Evolutionary conservation across 768 basidiomycete species (phyloP).

Genomic region (Cubamyces lactineus): DNA sequence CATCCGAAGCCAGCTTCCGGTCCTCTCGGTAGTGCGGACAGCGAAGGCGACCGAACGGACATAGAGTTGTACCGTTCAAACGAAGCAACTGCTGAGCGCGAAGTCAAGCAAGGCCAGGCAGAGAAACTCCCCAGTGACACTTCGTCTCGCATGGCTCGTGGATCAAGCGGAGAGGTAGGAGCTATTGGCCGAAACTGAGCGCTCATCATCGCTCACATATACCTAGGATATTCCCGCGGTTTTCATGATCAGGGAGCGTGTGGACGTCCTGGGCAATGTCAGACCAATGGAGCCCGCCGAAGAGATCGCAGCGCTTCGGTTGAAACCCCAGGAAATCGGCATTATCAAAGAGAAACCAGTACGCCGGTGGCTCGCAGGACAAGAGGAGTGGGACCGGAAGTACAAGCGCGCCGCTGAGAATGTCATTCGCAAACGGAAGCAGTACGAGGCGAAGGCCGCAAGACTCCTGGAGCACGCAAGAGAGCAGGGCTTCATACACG

Average conservation of each 20-base stretch:
- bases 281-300: slow-evolving; percentile 65
- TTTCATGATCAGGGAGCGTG: slow-evolving; percentile 72
- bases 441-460: slow-evolving; percentile 49
- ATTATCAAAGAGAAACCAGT: slow-evolving; percentile 75
- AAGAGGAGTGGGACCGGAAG: slow-evolving; percentile 62
- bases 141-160: neutral
- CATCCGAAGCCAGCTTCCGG: neutral
- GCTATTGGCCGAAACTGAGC: neutral
- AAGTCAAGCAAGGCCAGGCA: slow-evolving; percentile 33
- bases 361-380: slow-evolving; percentile 65
- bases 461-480: slow-evolving; percentile 49
- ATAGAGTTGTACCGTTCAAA: slow-evolving; percentile 37
- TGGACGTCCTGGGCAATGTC: slow-evolving; percentile 59
- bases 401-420: slow-evolving; percentile 46
- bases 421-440: slow-evolving; percentile 47
- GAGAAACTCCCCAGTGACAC: slow-evolving; percentile 19
- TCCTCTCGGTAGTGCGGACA: neutral
- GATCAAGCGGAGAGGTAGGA: neutral
- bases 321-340: slow-evolving; percentile 62
- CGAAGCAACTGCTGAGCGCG: slow-evolving; percentile 33
- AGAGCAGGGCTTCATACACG: slow-evolving; percentile 47
- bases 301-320: slow-evolving; percentile 54
- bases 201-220: neutral
- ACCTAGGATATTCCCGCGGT: slow-evolving; percentile 33
- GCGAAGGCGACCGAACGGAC: slow-evolving; percentile 21